Conservation (phyloP, 2,329 filamentous ascomycete genomes). For the Colletotrichum siamense region DNA sequence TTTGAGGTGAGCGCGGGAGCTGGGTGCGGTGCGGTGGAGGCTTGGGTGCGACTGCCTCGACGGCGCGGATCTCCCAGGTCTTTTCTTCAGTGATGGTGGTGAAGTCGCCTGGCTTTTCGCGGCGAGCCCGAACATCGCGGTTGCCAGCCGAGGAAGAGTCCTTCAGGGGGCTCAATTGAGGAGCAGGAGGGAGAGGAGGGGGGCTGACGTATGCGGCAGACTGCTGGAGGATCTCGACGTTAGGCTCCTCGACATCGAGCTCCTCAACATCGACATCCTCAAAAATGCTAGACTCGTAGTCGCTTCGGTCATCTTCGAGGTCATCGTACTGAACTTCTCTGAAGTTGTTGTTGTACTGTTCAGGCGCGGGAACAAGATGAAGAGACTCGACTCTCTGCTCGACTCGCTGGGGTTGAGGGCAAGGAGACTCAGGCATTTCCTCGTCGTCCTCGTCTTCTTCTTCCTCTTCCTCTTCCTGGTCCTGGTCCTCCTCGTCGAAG, state of each 20-base stretch:
- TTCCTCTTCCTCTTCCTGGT: conserved; percentile 10
- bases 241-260: conserved; percentile 45
- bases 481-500: conserved; percentile 45
- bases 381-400: conserved; percentile 41
- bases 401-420: conserved; percentile 27
- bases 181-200: conserved; percentile 51
- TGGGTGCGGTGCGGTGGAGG: conserved; percentile 36
- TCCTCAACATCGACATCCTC: conserved; percentile 50
- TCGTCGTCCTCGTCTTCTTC: conserved; percentile 20
- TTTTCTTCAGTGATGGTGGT: conserved; percentile 55
- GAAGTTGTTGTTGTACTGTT: neutral
- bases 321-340: conserved; percentile 25
- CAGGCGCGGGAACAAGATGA: conserved; percentile 43
- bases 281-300: conserved; percentile 47
- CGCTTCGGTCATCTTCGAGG: conserved; percentile 33
- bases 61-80: conserved; percentile 44
- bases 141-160: conserved; percentile 48
- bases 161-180: conserved; percentile 56
- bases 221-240: conserved; percentile 51
- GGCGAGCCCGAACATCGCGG: conserved; percentile 24
- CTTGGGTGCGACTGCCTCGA: conserved; percentile 28
- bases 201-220: conserved; percentile 48
- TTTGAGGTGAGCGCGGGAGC: conserved; percentile 35
- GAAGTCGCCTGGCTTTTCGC: conserved; percentile 45
- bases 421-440: conserved; percentile 29